phyloP scores from a whole-genome alignment of 495 filamentous ascomycete genomes.

The Clohesyomyces aquaticus region DNA sequence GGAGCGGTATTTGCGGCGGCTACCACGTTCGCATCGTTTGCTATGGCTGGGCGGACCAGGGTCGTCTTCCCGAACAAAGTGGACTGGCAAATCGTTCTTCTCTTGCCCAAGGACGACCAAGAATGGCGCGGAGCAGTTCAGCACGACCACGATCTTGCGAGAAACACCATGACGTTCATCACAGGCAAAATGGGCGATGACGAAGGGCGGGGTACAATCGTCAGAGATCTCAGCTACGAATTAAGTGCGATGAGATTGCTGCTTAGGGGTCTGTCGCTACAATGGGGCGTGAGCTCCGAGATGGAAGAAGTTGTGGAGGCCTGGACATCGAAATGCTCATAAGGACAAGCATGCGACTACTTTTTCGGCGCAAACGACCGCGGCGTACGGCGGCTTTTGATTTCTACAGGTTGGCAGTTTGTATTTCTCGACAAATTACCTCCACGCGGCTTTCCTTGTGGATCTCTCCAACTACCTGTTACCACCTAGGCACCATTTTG shows the following conservation, averaged over 20 bases:
- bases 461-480: no score
- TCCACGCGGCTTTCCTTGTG: no score
- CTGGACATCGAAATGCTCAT: conserved; percentile 10
- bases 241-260: conserved; percentile 14
- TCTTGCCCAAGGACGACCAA: neutral
- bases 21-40: conserved; percentile 9
- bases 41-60: conserved; percentile 12
- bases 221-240: conserved; percentile 12
- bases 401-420: no score
- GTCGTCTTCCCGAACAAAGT: conserved; percentile 6
- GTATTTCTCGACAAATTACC: no score
- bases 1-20: conserved; percentile 12
- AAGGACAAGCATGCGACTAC: neutral
- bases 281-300: conserved; percentile 17
- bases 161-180: conserved; percentile 7
- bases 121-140: neutral
- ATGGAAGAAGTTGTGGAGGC: conserved; percentile 17
- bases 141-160: neutral
- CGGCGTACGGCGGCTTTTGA: no score
- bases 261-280: conserved; percentile 7
- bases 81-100: conserved; percentile 8
- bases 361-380: neutral
- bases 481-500: no score
- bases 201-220: neutral
- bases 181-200: neutral